Conservation (phyloP, 495 filamentous ascomycete genomes). For the Xylaria castorea region DNA sequence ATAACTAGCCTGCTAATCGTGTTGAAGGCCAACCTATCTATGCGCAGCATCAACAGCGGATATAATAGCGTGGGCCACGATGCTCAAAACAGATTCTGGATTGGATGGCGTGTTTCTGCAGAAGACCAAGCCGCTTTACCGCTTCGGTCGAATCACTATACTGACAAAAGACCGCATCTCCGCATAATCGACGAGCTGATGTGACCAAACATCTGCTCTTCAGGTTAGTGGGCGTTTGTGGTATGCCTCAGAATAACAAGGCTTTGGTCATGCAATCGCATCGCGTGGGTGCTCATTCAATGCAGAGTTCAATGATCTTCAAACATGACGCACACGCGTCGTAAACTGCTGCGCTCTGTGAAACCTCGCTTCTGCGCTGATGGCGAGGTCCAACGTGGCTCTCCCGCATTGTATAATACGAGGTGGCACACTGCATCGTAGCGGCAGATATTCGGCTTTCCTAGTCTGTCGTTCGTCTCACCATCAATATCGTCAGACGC, state of each 20-base stretch:
- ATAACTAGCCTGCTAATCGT: not conserved
- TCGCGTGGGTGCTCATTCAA: slow-evolving; percentile 1
- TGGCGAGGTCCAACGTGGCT: slow-evolving; percentile 22
- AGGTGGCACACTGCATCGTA: not conserved
- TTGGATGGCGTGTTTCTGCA: slow-evolving; percentile 17
- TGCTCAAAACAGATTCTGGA: slow-evolving; percentile 2
- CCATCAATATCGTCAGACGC: slow-evolving; percentile 17
- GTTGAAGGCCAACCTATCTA: not conserved
- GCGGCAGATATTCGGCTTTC: slow-evolving; percentile 10
- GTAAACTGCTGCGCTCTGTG: slow-evolving; percentile 23
- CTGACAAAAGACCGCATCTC: not conserved
- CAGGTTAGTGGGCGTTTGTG: not conserved
- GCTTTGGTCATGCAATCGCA: slow-evolving; percentile 2
- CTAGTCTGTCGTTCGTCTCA: slow-evolving; percentile 20
- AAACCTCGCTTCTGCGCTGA: slow-evolving; percentile 22
- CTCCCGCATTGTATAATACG: slow-evolving; percentile 9
- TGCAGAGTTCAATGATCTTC: slow-evolving; percentile 11
- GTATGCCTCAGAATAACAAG: slow-evolving; percentile 14
- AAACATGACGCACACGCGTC: slow-evolving; percentile 19
- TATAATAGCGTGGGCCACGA: slow-evolving; percentile 3
- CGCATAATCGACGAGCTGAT: slow-evolving; percentile 1
- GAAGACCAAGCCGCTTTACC: not conserved
- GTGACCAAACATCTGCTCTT: not conserved
- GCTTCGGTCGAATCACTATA: not conserved
- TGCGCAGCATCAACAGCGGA: slow-evolving; percentile 1